Conservation (phyloP, 1,284 basidiomycete genomes). For the Pseudozyma tsukubaensis region DNA sequence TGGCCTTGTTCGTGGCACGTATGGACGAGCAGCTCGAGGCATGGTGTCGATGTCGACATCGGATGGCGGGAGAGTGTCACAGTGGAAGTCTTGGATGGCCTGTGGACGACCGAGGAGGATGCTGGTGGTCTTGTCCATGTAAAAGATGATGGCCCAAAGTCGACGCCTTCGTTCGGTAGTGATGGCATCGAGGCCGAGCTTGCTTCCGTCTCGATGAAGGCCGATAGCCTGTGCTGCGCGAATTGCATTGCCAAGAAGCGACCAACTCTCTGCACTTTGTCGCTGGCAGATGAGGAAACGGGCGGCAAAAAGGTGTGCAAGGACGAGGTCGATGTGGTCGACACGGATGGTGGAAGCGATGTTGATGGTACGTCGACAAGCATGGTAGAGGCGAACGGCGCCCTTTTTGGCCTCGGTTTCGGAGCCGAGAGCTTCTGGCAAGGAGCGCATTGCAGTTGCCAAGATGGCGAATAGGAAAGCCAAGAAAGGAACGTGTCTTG, state of each 20-base stretch:
- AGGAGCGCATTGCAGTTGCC: constrained; percentile 86
- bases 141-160: constrained; percentile 92
- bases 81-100: constrained; percentile 78
- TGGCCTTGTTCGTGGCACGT: constrained; percentile 35
- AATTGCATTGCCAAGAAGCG: constrained; percentile 89
- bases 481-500: constrained; percentile 83
- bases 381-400: constrained; percentile 71
- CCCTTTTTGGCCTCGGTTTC: constrained; percentile 59
- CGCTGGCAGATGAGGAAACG: constrained; percentile 90
- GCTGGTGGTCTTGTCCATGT: constrained; percentile 91
- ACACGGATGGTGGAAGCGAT: constrained; percentile 60
- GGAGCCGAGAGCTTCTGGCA: constrained; percentile 76
- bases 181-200: constrained; percentile 73
- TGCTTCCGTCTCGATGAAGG: constrained; percentile 88
- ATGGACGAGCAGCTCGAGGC: constrained; percentile 61
- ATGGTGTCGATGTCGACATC: constrained; percentile 79
- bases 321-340: constrained; percentile 65
- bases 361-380: constrained; percentile 72
- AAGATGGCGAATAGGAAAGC: constrained; percentile 91
- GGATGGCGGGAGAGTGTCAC: constrained; percentile 82
- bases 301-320: constrained; percentile 72
- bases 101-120: constrained; percentile 85
- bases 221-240: constrained; percentile 93
- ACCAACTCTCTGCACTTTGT: constrained; percentile 93
- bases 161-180: constrained; percentile 89